Evolutionary conservation across 768 basidiomycete species (phyloP).

Genomic region (Boletus subcaerulescens): DNA sequence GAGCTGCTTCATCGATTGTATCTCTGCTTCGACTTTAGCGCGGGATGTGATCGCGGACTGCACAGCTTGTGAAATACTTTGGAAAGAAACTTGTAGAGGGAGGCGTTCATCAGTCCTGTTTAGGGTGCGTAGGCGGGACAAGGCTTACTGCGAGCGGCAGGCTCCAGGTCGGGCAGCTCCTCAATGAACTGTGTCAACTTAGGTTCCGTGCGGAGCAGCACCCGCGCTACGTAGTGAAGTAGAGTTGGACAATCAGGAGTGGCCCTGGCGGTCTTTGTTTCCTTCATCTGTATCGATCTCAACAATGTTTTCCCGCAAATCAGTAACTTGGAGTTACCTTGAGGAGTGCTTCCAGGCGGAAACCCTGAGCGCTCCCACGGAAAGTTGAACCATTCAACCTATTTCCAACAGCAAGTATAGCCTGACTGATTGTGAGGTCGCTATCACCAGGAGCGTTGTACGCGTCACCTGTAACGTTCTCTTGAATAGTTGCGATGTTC

Average conservation of each 20-base stretch:
- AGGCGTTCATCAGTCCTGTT: not conserved
- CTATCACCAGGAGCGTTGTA: not conserved
- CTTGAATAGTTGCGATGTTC: slow-evolving; percentile 61
- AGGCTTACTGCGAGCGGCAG: slow-evolving; percentile 69
- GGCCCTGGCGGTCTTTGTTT: slow-evolving; percentile 73
- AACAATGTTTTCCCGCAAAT: not conserved
- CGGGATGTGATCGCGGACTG: slow-evolving; percentile 56
- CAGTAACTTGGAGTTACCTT: slow-evolving; percentile 52
- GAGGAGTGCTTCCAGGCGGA: slow-evolving; percentile 75
- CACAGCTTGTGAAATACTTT: slow-evolving; percentile 57
- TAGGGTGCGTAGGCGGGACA: not conserved
- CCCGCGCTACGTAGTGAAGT: slow-evolving; percentile 84
- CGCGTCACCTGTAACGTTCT: slow-evolving; percentile 57
- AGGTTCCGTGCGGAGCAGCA: slow-evolving; percentile 66
- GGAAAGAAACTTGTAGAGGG: slow-evolving; percentile 61
- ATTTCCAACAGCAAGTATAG: slow-evolving; percentile 77
- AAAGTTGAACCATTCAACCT: slow-evolving; percentile 78
- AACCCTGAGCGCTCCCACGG: slow-evolving; percentile 81
- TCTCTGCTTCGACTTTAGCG: slow-evolving; percentile 54
- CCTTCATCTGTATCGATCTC: slow-evolving; percentile 60
- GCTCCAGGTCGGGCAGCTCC: slow-evolving; percentile 77
- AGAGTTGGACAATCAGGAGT: slow-evolving; percentile 77
- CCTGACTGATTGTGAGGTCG: slow-evolving; percentile 36
- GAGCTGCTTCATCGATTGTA: slow-evolving; percentile 39
- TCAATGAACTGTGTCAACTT: slow-evolving; percentile 68